Base-by-base conservation (phyloP, 345 rosid species). In the Bruguiera sexangula region DNA sequence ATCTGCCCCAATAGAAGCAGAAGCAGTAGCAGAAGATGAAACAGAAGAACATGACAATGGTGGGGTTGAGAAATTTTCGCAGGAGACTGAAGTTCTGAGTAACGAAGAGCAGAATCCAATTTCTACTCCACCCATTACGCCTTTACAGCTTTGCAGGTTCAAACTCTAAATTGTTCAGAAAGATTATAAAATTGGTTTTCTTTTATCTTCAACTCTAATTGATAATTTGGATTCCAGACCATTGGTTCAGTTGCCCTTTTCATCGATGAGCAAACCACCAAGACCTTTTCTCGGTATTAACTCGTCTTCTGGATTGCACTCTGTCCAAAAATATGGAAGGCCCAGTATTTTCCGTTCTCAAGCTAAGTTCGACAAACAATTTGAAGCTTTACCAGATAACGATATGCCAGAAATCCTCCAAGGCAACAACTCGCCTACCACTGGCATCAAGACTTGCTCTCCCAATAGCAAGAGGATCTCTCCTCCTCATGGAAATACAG, bases 391-490 rank as follows among this genome's bases (percentile, higher is more conserved):
- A 34, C 61, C 75, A 8, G 96, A 87, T 39, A 90, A 87, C 2
- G 82, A 84, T 60, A 82, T 89, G 76, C 97, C 97, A 0, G 91
- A 88, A 69, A 79, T 86, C 73, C 89, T 95, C 4, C 77, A 62
- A 65, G 84, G 77, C 65, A 79, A 73, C 73, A 50, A 60, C 58
- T 68, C 92, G 51, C 90, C 96, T 5, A 69, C 59, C 22, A 46
- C 82, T 4, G 83, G 75, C 62, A 58, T 83, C 63, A 96, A 89
- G 82, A 81, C 86, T 15, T 72, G 78, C 37, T 92, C 98, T 67
- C 99, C 99, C 48, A 96, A 92, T 82, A 80, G 93, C 76, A 96
- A 92, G 88, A 90, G 99, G 87, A 87, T 96, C 67, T 92, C 98
- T 77, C 97, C 96, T 24, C 98, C 97, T 27, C 85, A 87, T 21